A percentile compares a stretch with the other conserved stretches of the same genome.
Evolutionary conservation across 2,329 filamentous ascomycete genomes (phyloP).

Genomic region (Sphaceloma murrayae): DNA sequence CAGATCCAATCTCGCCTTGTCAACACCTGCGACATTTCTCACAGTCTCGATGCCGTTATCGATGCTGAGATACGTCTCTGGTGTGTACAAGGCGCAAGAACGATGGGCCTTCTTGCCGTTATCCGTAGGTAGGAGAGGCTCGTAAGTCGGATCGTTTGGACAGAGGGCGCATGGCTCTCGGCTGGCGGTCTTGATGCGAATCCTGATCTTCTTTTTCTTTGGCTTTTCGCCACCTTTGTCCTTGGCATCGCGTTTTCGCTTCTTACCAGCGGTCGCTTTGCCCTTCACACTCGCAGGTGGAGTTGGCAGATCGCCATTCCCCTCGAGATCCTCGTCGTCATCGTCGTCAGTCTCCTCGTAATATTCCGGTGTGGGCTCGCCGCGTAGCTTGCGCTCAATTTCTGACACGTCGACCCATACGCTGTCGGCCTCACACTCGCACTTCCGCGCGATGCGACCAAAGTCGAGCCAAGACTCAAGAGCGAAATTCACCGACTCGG

Average conservation of each 20-base stretch:
- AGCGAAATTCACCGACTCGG: conserved; percentile 96
- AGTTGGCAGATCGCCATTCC: conserved; percentile 61
- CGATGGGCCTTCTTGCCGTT: conserved; percentile 80
- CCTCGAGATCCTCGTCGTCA: conserved; percentile 47
- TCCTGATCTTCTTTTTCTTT: conserved; percentile 66
- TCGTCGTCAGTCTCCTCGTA: conserved; percentile 71
- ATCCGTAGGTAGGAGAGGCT: conserved; percentile 77
- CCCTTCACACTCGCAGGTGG: conserved; percentile 66
- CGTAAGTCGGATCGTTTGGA: conserved; percentile 75
- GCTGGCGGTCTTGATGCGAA: conserved; percentile 60
- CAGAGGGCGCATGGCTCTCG: conserved; percentile 84
- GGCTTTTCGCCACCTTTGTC: conserved; percentile 42
- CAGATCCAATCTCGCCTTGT: conserved; percentile 77
- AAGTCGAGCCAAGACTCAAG: conserved; percentile 92
- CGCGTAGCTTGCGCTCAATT: conserved; percentile 85
- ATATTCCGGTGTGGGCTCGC: conserved; percentile 70
- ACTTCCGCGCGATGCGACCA: conserved; percentile 91
- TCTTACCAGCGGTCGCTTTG: conserved; percentile 52
- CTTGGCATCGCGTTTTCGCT: conserved; percentile 55
- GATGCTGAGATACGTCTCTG: conserved; percentile 72
- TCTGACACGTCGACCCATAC: conserved; percentile 97
- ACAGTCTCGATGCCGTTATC: conserved; percentile 62
- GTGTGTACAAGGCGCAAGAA: conserved; percentile 80
- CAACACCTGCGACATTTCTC: conserved; percentile 68
- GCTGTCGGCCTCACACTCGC: conserved; percentile 92